phyloP scores from a whole-genome alignment of 495 filamentous ascomycete species.

The Neurospora sp. region DNA sequence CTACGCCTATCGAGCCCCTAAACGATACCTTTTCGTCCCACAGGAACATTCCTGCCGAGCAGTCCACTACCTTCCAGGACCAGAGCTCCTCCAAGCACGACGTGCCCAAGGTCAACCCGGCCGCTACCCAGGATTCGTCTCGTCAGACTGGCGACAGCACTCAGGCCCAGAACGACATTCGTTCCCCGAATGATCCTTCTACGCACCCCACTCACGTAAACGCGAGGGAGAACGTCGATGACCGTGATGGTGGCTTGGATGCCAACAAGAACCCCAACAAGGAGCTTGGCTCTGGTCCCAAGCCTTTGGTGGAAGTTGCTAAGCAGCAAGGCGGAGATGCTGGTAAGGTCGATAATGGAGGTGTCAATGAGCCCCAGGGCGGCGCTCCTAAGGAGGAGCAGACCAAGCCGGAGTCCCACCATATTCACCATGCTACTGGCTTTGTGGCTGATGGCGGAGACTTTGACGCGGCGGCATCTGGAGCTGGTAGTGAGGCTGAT shows the following conservation, averaged over 20 bases:
- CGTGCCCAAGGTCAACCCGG: constrained; percentile 10
- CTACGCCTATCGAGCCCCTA: not conserved
- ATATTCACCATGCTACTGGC: constrained; percentile 23
- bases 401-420: constrained; percentile 3
- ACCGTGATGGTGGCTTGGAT: constrained; percentile 14
- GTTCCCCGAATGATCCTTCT: constrained; percentile 22
- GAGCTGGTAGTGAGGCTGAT: constrained; percentile 55
- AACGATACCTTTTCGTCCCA: constrained; percentile 3
- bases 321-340: constrained; percentile 34
- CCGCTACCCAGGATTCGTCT: constrained; percentile 18
- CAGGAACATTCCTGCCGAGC: not conserved
- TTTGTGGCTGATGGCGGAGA: constrained; percentile 52
- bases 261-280: constrained; percentile 23
- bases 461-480: constrained; percentile 53
- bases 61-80: not conserved
- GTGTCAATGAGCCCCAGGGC: constrained; percentile 2
- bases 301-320: constrained; percentile 29
- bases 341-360: constrained; percentile 6
- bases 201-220: constrained; percentile 7
- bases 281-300: constrained; percentile 33
- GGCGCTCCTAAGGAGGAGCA: constrained; percentile 9
- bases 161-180: constrained; percentile 27
- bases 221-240: constrained; percentile 20
- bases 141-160: constrained; percentile 19
- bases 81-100: not conserved